A percentile compares a stretch with the other conserved stretches of the same genome.
phyloP scores from a whole-genome alignment of 192 early-diverging fungal species.

The Coemansia sp. region DNA sequence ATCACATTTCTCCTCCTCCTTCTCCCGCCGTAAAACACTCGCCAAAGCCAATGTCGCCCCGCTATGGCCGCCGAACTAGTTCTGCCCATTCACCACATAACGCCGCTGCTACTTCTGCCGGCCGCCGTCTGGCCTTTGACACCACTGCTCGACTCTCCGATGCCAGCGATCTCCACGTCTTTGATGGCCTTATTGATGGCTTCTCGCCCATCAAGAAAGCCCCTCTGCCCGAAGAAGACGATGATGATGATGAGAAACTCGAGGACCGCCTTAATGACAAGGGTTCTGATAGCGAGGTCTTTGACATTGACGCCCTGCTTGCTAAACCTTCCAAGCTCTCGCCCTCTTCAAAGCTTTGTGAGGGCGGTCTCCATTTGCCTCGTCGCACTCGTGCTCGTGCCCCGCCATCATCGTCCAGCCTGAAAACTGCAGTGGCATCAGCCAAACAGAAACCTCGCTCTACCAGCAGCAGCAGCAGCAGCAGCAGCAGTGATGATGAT shows the following conservation, averaged over 20 bases:
- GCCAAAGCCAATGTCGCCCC: conserved; percentile 6
- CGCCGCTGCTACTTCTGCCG: no score
- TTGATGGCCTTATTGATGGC: conserved; percentile 29
- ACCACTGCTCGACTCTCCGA: background rate
- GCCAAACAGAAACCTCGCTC: no score
- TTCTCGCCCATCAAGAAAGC: conserved; percentile 32
- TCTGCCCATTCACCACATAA: no score
- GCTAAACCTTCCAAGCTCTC: background rate
- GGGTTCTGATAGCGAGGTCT: conserved; percentile 5
- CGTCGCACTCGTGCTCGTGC: background rate
- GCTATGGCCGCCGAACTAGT: conserved; percentile 20
- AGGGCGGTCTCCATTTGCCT: background rate
- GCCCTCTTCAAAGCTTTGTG: background rate
- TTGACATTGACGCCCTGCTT: conserved; percentile 12
- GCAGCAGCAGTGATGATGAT: no score
- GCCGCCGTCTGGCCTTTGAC: conserved; percentile 3
- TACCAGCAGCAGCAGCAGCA: no score
- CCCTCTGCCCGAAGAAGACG: background rate
- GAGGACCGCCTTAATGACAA: background rate
- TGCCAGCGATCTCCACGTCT: conserved; percentile 2
- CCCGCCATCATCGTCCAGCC: background rate
- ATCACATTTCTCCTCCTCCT: no score
- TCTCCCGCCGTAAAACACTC: no score
- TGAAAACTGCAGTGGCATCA: background rate
- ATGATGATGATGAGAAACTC: background rate